Conservation (phyloP, 179 eudicot genomes). For the Silene coronaria region DNA sequence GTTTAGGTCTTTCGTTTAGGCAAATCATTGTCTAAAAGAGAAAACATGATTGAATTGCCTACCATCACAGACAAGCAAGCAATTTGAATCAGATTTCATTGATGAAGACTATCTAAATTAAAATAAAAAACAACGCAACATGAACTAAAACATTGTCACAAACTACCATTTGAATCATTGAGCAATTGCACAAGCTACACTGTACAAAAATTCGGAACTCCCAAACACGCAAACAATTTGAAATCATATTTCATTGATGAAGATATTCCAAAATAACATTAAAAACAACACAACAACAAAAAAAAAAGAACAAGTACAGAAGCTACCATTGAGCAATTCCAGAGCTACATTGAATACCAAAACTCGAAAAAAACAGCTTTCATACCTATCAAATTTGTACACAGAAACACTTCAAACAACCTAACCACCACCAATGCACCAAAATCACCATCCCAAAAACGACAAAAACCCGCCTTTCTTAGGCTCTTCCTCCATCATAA, state of each 20-base stretch:
- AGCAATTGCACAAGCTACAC: too few relatives aligned
- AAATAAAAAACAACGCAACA: conserved; percentile 14
- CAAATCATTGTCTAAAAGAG: too few relatives aligned
- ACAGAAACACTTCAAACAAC: conserved; percentile 12
- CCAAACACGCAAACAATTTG: neutral
- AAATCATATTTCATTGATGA: neutral
- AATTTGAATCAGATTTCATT: neutral
- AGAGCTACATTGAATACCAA: conserved; percentile 12
- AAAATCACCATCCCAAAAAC: conserved; percentile 60
- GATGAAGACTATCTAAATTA: neutral
- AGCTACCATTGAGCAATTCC: neutral
- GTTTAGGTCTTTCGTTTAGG: too few relatives aligned
- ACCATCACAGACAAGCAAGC: neutral
- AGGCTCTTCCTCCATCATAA: conserved; percentile 94
- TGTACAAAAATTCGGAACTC: too few relatives aligned
- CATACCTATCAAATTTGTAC: conserved; percentile 32
- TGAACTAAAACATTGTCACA: conserved; percentile 13
- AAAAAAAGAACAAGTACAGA: too few relatives aligned
- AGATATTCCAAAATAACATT: conserved; percentile 1
- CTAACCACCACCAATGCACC: neutral
- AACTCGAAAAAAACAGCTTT: conserved; percentile 8
- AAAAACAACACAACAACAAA: neutral
- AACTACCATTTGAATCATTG: neutral
- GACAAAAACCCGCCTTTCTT: conserved; percentile 91
- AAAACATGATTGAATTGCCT: neutral